phyloP scores from a whole-genome alignment of 441 rosid genomes.

The Populus tomentosa region DNA sequence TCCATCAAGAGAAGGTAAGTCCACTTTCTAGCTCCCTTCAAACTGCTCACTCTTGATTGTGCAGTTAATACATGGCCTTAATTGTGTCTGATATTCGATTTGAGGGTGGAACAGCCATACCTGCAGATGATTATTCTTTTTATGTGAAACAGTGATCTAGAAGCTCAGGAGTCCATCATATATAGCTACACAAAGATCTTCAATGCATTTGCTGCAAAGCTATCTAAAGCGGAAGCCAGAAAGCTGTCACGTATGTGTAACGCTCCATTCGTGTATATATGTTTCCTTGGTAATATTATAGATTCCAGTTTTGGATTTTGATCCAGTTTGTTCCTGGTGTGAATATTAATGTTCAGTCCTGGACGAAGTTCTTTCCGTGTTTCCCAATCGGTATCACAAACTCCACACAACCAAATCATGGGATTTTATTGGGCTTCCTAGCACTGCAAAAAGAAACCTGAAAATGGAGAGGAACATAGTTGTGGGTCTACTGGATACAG shows the following conservation, averaged over 20 bases:
- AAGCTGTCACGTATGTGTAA: constrained; percentile 40
- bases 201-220: constrained; percentile 87
- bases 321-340: neutral
- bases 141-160: constrained; percentile 34
- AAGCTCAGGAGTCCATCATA: constrained; percentile 55
- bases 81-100: neutral
- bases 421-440: constrained; percentile 81
- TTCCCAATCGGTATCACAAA: constrained; percentile 53
- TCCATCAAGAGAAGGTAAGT: constrained; percentile 51
- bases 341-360: constrained; percentile 26
- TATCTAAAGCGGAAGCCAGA: constrained; percentile 53
- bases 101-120: neutral
- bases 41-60: neutral
- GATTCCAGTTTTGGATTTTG: neutral
- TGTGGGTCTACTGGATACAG: constrained; percentile 82
- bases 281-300: neutral
- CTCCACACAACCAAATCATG: constrained; percentile 85
- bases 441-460: constrained; percentile 51
- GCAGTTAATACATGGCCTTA: neutral
- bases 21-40: neutral
- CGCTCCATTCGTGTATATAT: neutral
- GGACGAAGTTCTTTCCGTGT: constrained; percentile 53
- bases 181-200: constrained; percentile 79
- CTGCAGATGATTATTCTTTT: neutral
- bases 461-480: constrained; percentile 57